Base-by-base conservation (phyloP, 2,329 filamentous ascomycete species). In the Bipolaris cookei region DNA sequence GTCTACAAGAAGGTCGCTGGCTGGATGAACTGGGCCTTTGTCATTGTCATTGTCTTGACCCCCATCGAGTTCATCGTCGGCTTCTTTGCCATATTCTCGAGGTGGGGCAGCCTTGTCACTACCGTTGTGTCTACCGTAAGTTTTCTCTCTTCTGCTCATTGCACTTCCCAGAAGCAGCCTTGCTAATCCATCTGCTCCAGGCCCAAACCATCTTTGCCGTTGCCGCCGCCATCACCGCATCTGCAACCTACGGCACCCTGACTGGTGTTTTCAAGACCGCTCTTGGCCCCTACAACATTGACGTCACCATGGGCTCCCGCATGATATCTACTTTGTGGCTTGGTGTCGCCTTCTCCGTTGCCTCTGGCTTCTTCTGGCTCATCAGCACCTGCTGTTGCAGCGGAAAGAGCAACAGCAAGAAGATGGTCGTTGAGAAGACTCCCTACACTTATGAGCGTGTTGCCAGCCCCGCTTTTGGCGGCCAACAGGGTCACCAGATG, bases 331-430 rank as follows among this genome's bases (percentile, higher is more conserved):
- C 87, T 18, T 86, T 90, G 68, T 97, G 93, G 91, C 82, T 98
- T 58, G 88, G 88, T 41, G 88, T 89, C 37, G 90, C 86, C 25
- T 92, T 96, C 73, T 88, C 89, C 60, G 74, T 95, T 32, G 90
- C 77, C 39, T 89, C 90, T 6, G 86, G 86, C 63, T 79, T 97
- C 73, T 97, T 98, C 88, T 98, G 95, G 94, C 80, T 93, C 72
- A 86, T 96, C 76, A 91, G 88, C 77, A 85, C 90, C 70, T 98
- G 94, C 88, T 98, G 93, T 86, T 97, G 93, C 83, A 87, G 85
- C 67, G 91, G 91, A 44, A 82, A 83, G 67, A 82, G 79, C 52
- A 78, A 80, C 25, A 64, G 71, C 52, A 77, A 76, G 59, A 78
- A 79, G 44, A 62, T 84, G 54, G 77, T 77, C 37, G 83, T 83